Conservation (phyloP, 2,329 filamentous ascomycete species). For the Rutstroemia sp. region DNA sequence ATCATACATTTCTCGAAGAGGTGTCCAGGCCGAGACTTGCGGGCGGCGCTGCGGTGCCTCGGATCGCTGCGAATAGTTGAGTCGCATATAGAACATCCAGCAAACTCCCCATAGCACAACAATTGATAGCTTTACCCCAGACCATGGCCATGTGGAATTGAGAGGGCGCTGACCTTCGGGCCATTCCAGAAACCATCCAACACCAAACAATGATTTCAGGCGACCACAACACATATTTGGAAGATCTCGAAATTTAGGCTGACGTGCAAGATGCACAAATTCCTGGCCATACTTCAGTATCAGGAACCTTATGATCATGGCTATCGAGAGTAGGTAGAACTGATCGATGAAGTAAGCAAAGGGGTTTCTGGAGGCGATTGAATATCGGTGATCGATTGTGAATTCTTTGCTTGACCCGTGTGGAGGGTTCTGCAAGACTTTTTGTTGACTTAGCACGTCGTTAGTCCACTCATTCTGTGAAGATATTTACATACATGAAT, state of each 20-base stretch:
- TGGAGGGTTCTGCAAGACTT: not conserved
- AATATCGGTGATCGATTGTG: not conserved
- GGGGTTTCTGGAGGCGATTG: not conserved
- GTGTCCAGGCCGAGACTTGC: not conserved
- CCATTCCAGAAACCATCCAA: conserved; percentile 25
- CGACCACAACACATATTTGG: not conserved
- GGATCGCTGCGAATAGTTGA: not conserved
- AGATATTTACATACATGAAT: too few relatives aligned
- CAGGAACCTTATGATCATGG: not conserved
- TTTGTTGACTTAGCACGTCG: not conserved
- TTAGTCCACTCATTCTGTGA: too few relatives aligned
- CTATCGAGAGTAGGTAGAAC: not conserved
- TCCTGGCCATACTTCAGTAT: not conserved
- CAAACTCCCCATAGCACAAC: conserved; percentile 23
- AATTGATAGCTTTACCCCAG: conserved; percentile 21
- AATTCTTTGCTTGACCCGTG: not conserved
- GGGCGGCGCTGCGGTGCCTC: not conserved
- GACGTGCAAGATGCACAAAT: not conserved
- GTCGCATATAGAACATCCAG: conserved; percentile 22
- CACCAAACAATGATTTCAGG: conserved; percentile 13
- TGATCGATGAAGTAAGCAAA: not conserved
- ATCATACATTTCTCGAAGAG: not conserved
- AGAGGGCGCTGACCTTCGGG: conserved; percentile 18
- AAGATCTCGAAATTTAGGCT: not conserved
- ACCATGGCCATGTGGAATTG: conserved; percentile 24